Percentiles rank a stretch among this genome's conserved stretches.
phyloP scores from a whole-genome alignment of 2,329 filamentous ascomycete species.

The Cercospora sp. region DNA sequence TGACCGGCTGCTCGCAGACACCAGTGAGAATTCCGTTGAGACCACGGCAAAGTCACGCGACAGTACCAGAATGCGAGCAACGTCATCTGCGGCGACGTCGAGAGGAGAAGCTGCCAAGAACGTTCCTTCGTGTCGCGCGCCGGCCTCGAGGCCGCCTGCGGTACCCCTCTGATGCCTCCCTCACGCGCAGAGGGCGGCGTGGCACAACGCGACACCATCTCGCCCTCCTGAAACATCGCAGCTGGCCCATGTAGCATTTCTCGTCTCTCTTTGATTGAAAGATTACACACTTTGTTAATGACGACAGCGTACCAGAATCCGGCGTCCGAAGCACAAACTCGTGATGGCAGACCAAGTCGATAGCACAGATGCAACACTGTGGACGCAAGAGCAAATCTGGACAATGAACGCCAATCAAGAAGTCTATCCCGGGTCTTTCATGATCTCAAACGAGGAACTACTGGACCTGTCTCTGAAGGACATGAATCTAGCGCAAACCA shows the following conservation, averaged over 20 bases:
- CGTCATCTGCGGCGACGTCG: slow-evolving; percentile 12
- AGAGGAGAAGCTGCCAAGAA: slow-evolving; percentile 6
- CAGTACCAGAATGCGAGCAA: neutral
- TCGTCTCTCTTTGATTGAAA: neutral
- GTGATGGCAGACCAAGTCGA: slow-evolving; percentile 2
- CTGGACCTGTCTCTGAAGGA: slow-evolving; percentile 7
- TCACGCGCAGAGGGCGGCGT: slow-evolving; percentile 5
- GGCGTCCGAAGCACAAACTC: neutral
- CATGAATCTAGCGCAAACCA: neutral
- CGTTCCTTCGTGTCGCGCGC: slow-evolving; percentile 2
- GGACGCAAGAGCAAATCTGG: slow-evolving; percentile 4
- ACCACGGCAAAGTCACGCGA: neutral
- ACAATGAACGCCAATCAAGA: neutral
- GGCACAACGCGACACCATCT: neutral
- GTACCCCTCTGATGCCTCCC: slow-evolving; percentile 1
- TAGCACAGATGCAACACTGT: neutral
- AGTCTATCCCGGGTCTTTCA: neutral
- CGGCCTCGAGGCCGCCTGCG: neutral
- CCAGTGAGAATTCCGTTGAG: neutral
- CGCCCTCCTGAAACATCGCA: neutral
- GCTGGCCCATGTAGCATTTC: neutral
- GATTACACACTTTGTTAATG: slow-evolving; percentile 4
- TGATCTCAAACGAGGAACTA: slow-evolving; percentile 8
- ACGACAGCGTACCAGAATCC: slow-evolving; percentile 2
- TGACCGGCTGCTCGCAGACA: neutral